phyloP scores from a whole-genome alignment of 768 basidiomycete species.

The Boletus tomentosulus region DNA sequence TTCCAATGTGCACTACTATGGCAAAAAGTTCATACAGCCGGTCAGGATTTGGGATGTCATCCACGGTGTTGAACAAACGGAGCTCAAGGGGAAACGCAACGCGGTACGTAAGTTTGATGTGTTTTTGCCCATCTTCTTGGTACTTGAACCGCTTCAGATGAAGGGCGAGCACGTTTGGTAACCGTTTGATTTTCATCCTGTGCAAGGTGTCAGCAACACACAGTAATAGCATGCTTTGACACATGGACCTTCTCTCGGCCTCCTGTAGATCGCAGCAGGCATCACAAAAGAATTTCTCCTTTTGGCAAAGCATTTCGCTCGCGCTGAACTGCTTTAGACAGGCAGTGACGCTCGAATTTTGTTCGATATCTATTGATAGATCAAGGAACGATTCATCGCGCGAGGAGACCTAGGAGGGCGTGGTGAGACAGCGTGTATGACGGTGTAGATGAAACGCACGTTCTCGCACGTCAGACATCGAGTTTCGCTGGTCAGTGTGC shows the following conservation, averaged over 20 bases:
- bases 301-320: slow-evolving; percentile 96
- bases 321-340: slow-evolving; percentile 96
- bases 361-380: slow-evolving; percentile 98
- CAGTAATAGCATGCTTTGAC: not conserved
- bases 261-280: slow-evolving; percentile 95
- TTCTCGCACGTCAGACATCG: slow-evolving; percentile 97
- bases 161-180: slow-evolving; percentile 92
- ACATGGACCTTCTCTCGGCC: slow-evolving; percentile 84
- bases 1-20: slow-evolving; percentile 98
- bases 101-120: slow-evolving; percentile 94
- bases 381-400: slow-evolving; percentile 97
- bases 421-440: slow-evolving; percentile 10
- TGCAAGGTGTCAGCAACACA: slow-evolving; percentile 6
- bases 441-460: slow-evolving; percentile 43
- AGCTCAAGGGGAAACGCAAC: slow-evolving; percentile 96
- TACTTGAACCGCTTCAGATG: slow-evolving; percentile 99
- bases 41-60: slow-evolving; percentile 89
- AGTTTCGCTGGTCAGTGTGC: slow-evolving; percentile 92
- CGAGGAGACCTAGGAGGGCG: slow-evolving; percentile 62
- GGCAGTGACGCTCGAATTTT: slow-evolving; percentile 94
- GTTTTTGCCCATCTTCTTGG: slow-evolving; percentile 84
- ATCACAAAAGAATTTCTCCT: slow-evolving; percentile 98
- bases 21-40: slow-evolving; percentile 92
- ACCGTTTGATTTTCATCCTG: slow-evolving; percentile 98
- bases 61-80: slow-evolving; percentile 94